These are phyloP conservation scores for Leccinum longicurvipes DNA, from an alignment of 768 basidiomycete genomes.

Conservation along the genomic window DNA sequence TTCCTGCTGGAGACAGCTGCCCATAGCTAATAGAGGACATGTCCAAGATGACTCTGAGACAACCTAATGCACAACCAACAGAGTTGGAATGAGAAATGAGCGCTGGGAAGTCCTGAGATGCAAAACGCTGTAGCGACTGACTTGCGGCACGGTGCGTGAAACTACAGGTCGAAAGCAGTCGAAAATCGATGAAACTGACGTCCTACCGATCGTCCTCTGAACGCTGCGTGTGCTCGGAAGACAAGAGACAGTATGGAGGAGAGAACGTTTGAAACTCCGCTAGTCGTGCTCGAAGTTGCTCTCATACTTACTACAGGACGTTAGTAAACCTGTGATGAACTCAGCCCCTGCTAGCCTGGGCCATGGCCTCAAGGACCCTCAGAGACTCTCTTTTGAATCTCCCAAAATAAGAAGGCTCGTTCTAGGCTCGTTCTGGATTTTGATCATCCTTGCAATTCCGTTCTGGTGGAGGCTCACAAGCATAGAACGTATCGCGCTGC, in stretches of 20 bases:
- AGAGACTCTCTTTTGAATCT: constrained; percentile 51
- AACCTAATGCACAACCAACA: constrained; percentile 5
- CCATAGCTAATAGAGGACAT: constrained; percentile 30
- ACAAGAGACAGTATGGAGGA: constrained; percentile 18
- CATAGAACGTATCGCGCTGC: constrained; percentile 78
- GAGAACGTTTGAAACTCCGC: constrained; percentile 35
- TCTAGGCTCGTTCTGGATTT: constrained; percentile 71
- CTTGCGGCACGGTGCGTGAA: constrained; percentile 3
- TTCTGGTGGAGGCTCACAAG: constrained; percentile 94
- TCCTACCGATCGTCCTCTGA: constrained; percentile 11
- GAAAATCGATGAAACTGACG: neutral
- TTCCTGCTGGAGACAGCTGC: constrained; percentile 23
- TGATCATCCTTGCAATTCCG: constrained; percentile 76
- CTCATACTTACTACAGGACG: neutral
- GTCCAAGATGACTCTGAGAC: constrained; percentile 2
- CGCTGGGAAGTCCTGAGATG: constrained; percentile 3
- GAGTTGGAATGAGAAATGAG: constrained; percentile 5
- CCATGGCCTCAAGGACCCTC: constrained; percentile 41
- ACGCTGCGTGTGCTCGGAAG: constrained; percentile 6
- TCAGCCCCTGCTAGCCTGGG: constrained; percentile 7
- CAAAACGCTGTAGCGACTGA: neutral
- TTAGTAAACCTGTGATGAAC: constrained; percentile 24
- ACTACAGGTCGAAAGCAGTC: constrained; percentile 1
- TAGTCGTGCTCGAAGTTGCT: constrained; percentile 8
- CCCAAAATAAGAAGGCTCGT: constrained; percentile 52